Conservation (phyloP, 1,139 yeast species). For the Geotrichum phurueaensis region DNA sequence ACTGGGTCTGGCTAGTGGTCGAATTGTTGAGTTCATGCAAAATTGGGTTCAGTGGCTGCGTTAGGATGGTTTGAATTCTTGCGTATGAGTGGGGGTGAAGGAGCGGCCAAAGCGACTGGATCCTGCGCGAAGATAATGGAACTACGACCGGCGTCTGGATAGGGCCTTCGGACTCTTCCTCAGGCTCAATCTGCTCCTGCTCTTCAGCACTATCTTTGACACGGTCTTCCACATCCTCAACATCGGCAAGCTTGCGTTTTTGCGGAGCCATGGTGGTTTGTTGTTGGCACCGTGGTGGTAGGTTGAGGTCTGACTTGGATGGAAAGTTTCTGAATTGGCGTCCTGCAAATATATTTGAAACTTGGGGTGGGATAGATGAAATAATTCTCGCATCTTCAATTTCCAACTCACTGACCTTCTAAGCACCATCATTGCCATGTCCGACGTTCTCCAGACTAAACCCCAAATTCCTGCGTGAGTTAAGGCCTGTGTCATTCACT, state of each 20-base stretch:
- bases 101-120: slow-evolving; percentile 23
- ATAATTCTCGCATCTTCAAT: background rate
- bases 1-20: slow-evolving; percentile 12
- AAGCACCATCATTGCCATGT: background rate
- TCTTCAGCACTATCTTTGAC: background rate
- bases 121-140: slow-evolving; percentile 15
- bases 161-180: background rate
- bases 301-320: background rate
- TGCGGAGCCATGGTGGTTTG: background rate
- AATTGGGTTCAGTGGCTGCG: slow-evolving; percentile 19
- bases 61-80: slow-evolving; percentile 20
- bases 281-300: background rate
- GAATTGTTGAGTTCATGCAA: slow-evolving; percentile 22
- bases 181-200: background rate
- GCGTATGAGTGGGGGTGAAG: slow-evolving; percentile 21
- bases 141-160: slow-evolving; percentile 7
- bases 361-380: background rate
- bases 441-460: background rate
- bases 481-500: background rate
- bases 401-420: background rate
- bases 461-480: slow-evolving; percentile 17
- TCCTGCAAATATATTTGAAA: background rate
- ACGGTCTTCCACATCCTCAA: background rate
- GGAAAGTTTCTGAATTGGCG: background rate
- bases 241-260: background rate